Conservation (phyloP, 106 monocot species). For the Posidonia australis region DNA sequence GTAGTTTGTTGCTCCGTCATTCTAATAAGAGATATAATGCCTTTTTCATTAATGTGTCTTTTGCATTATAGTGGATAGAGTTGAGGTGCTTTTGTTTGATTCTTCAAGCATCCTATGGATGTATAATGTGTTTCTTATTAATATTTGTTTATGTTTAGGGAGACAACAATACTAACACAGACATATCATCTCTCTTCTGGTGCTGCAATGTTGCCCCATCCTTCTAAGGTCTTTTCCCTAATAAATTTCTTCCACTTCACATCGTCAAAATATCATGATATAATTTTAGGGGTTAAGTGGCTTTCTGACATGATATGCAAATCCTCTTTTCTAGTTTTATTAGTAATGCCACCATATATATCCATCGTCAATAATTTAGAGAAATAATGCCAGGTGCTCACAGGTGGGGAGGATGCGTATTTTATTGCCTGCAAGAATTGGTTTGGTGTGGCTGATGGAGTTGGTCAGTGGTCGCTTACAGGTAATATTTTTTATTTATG, state of each 20-base stretch:
- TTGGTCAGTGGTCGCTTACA: conserved; percentile 97
- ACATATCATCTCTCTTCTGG: conserved; percentile 56
- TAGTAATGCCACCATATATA: too few species aligned
- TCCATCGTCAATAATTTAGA: conserved; percentile 21
- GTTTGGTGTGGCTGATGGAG: conserved; percentile 98
- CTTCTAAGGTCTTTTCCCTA: conserved; percentile 56
- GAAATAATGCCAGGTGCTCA: conserved; percentile 69
- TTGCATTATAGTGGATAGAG: neutral
- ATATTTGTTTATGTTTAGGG: conserved; percentile 20
- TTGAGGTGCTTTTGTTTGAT: neutral
- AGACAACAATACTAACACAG: conserved; percentile 7
- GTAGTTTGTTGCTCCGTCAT: too few species aligned
- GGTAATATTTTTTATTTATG: conserved; percentile 24
- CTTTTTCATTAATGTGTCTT: neutral
- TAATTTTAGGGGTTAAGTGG: neutral
- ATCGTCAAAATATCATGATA: neutral
- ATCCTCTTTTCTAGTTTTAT: neutral
- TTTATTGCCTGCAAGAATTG: conserved; percentile 65
- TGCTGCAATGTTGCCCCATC: conserved; percentile 79
- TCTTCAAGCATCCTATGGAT: neutral
- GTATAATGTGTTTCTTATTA: neutral
- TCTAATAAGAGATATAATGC: too few species aligned
- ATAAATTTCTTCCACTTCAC: neutral
- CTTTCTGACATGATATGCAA: neutral
- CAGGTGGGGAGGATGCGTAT: conserved; percentile 98